Evolutionary conservation across 108 stramenopile genomes (phyloP).

Genomic region (Cyclostephanos tholiformis): DNA sequence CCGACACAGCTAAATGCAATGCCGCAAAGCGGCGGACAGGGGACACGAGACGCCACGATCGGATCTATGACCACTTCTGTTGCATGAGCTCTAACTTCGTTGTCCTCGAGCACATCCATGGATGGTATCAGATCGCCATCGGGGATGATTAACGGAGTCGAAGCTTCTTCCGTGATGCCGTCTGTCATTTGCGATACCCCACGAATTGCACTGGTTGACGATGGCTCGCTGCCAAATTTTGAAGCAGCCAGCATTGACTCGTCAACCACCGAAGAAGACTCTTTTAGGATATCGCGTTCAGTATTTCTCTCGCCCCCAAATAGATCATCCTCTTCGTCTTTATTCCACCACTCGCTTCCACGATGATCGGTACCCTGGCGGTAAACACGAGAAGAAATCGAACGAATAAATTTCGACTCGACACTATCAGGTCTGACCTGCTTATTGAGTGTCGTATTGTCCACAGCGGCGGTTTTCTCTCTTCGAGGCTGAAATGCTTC

Average conservation of each 20-base stretch:
- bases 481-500: conserved; percentile 20
- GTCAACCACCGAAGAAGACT: conserved; percentile 11
- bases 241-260: neutral
- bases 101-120: conserved; percentile 13
- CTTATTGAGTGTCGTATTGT: neutral
- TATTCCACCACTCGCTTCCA: conserved; percentile 39
- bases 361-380: conserved; percentile 16
- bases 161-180: conserved; percentile 22
- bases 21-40: conserved; percentile 80
- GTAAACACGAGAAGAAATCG: conserved; percentile 14
- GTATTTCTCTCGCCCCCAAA: conserved; percentile 19
- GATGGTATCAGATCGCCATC: neutral
- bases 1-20: conserved; percentile 76
- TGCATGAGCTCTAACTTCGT: conserved; percentile 18
- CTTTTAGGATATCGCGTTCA: conserved; percentile 4
- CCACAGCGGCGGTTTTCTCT: neutral
- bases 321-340: conserved; percentile 28
- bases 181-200: conserved; percentile 22
- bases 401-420: neutral
- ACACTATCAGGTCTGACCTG: conserved; percentile 4
- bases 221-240: conserved; percentile 12
- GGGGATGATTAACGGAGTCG: conserved; percentile 7
- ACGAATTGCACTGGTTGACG: conserved; percentile 8
- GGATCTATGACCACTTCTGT: conserved; percentile 32
- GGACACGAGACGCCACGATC: conserved; percentile 41